Evolutionary conservation across 139 green algal species (phyloP).

Genomic region (Coccomyxa sp.): DNA sequence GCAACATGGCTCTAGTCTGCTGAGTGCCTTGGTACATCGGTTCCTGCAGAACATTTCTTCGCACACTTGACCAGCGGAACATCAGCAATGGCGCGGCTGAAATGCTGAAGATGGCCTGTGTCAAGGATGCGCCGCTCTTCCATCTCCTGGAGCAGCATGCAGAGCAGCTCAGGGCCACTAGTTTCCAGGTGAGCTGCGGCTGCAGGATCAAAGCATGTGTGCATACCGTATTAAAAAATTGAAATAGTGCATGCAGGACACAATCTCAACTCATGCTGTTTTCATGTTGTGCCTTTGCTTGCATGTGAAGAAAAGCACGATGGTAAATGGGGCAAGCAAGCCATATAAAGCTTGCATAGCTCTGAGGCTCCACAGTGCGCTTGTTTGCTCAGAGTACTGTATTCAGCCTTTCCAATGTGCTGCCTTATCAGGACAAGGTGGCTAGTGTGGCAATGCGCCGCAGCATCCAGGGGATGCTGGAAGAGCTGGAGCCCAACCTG

Average conservation of each 20-base stretch:
- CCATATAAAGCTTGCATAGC: too few species aligned
- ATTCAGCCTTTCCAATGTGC: background rate
- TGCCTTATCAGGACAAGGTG: slow-evolving; percentile 10
- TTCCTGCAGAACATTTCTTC: slow-evolving; percentile 24
- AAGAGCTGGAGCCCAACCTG: slow-evolving; percentile 54
- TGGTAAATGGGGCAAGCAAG: too few species aligned
- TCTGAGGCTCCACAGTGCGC: too few species aligned
- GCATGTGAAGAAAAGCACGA: too few species aligned
- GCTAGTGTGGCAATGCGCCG: slow-evolving; percentile 27
- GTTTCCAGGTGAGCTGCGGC: slow-evolving; percentile 31
- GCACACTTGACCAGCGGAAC: slow-evolving; percentile 34
- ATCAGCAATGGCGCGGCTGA: slow-evolving; percentile 48
- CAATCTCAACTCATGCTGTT: background rate
- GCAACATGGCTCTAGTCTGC: too few species aligned
- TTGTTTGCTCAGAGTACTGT: too few species aligned
- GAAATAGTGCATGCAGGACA: background rate
- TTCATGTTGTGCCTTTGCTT: too few species aligned
- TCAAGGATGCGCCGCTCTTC: slow-evolving; percentile 49
- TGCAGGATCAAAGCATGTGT: too few species aligned
- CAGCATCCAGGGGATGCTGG: slow-evolving; percentile 50
- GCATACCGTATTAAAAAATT: background rate
- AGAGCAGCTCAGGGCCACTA: slow-evolving; percentile 19
- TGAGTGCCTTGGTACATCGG: too few species aligned
- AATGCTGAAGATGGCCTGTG: slow-evolving; percentile 57
- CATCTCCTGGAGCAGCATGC: slow-evolving; percentile 40